Percentiles rank a stretch among this genome's conserved stretches.
Conservation (phyloP, 805 yeast species). For the Candida golubevii region DNA sequence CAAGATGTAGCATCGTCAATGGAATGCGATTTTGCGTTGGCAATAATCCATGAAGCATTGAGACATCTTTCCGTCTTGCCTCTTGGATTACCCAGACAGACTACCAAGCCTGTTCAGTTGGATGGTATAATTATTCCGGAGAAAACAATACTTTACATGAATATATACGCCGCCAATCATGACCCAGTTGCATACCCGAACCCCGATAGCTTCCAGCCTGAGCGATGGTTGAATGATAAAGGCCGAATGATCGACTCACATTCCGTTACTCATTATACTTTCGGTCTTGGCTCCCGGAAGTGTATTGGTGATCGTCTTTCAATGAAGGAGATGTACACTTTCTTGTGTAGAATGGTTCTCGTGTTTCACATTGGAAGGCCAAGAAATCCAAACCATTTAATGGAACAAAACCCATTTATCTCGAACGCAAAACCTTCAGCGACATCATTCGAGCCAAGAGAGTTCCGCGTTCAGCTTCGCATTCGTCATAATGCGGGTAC, state of each 20-base stretch:
- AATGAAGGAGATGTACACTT: conserved; percentile 56
- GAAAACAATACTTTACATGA: conserved; percentile 57
- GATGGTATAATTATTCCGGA: conserved; percentile 44
- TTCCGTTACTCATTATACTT: conserved; percentile 43
- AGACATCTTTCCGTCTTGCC: conserved; percentile 65
- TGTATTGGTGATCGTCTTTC: conserved; percentile 70
- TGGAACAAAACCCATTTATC: conserved; percentile 49
- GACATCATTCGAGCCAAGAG: conserved; percentile 58
- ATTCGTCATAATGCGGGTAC: conserved; percentile 7
- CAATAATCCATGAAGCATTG: conserved; percentile 59
- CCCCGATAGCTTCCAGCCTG: conserved; percentile 50
- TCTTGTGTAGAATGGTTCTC: conserved; percentile 50
- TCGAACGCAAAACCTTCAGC: conserved; percentile 51
- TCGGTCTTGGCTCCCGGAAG: conserved; percentile 71
- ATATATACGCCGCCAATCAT: conserved; percentile 68
- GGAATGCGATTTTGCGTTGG: conserved; percentile 48
- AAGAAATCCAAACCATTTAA: conserved; percentile 19
- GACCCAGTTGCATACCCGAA: conserved; percentile 41
- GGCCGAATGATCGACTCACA: conserved; percentile 13
- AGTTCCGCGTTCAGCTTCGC: conserved; percentile 25
- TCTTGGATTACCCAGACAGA: conserved; percentile 57
- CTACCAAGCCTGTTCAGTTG: conserved; percentile 48
- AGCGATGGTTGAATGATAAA: conserved; percentile 42
- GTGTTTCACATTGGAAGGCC: conserved; percentile 49
- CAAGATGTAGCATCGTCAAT: conserved; percentile 22